Percentiles rank a stretch among this genome's conserved stretches.
These are phyloP conservation scores for Gonapodya sp. DNA, from an alignment of 192 early-diverging fungal genomes.

Conservation along the genomic window DNA sequence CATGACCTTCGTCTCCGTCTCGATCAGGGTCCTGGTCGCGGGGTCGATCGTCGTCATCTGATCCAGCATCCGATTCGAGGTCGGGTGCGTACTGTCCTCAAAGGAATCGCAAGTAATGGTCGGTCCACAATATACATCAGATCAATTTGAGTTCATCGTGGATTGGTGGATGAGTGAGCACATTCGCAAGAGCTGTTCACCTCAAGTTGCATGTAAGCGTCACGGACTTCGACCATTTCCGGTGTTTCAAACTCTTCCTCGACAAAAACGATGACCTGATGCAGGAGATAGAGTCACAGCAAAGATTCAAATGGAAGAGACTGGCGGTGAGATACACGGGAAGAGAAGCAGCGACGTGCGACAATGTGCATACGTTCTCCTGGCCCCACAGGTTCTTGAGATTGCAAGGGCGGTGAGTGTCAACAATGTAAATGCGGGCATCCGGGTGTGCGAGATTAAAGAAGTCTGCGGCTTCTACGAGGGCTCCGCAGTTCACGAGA, in stretches of 20 bases:
- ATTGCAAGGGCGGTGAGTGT: conserved; percentile 81
- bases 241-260: conserved; percentile 66
- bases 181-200: conserved; percentile 28
- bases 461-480: conserved; percentile 59
- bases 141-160: too few relatives aligned
- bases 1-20: neutral
- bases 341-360: neutral
- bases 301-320: too few relatives aligned
- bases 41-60: neutral
- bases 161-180: too few relatives aligned
- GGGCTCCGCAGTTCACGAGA: conserved; percentile 79
- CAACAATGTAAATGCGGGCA: conserved; percentile 68
- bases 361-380: conserved; percentile 35
- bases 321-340: neutral
- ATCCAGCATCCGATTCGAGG: neutral
- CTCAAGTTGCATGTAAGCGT: conserved; percentile 59
- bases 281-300: too few relatives aligned
- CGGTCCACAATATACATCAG: neutral
- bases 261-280: conserved; percentile 68
- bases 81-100: neutral
- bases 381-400: conserved; percentile 70
- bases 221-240: conserved; percentile 47
- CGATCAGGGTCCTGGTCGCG: neutral
- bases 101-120: neutral
- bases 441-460: conserved; percentile 38